Evolutionary conservation across 192 early-diverging fungal genomes (phyloP), one percentile per base, ranked within the genome.

Genomic region (Podila verticillata): DNA sequence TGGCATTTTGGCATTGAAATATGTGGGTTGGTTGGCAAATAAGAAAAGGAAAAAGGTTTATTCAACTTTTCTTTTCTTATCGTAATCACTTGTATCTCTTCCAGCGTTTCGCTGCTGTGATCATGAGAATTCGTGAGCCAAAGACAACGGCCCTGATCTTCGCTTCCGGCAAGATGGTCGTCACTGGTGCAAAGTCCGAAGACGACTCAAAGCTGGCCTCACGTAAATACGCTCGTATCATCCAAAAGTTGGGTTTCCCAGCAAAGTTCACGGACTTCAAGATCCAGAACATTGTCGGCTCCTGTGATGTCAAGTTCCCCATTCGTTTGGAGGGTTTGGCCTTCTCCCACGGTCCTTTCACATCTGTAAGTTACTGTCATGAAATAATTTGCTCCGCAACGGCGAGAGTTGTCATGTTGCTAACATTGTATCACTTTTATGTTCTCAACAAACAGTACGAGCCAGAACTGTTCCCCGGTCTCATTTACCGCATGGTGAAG

Each of bases 121-220:
- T 99, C 81, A 99, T 99, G 98, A 93, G 98, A 77, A 99, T 99
- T 79, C 93, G 98, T 87, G 97, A 98, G 60, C 98, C 98, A 60
- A 99, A 99, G 86, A 99, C 98, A 7, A 99, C 98, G 0, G 98
- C 98, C 13, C 86, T 99, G 63, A 99, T 99, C 77, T 99, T 99
- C 87, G 96, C 96, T 13, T 98, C 97, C 24, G 98, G 98, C 54
- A 99, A 99, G 85, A 99, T 99, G 98, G 98, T 99, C 29, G 95
- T 99, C 1, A 98, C 96, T 0, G 96, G 96, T 62, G 97, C 96
- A 61, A 98, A 99, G 82, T 96, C 95, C 30, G 98, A 99, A 89
- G 98, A 99, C 73, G 91, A 94, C 77, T 97, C 97, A 6, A 96
- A 95, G 85, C 88, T 99, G 57, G 98, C 98, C 4, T 94, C 96